Evolutionary conservation across 495 filamentous ascomycete genomes (phyloP).

Genomic region (Lasiosphaeriaceae sp.): DNA sequence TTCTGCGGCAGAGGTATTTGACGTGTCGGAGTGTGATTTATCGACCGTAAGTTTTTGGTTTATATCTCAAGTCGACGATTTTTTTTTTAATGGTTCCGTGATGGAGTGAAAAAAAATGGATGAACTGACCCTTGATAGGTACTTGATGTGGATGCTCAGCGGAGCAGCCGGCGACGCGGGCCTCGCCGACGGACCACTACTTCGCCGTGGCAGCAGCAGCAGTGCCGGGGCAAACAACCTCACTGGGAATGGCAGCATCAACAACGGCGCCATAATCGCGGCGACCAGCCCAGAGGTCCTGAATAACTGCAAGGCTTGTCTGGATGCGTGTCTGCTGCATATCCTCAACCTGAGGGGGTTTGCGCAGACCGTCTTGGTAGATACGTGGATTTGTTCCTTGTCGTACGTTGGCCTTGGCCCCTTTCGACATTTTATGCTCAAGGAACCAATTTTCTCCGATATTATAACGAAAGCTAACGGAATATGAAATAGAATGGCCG

Average conservation of each 20-base stretch:
- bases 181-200: neutral
- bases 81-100: no score
- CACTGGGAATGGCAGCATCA: neutral
- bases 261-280: neutral
- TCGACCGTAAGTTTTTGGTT: slow-evolving; percentile 33
- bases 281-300: slow-evolving; percentile 19
- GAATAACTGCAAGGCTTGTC: slow-evolving; percentile 33
- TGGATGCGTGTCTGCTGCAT: slow-evolving; percentile 41
- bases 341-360: slow-evolving; percentile 37
- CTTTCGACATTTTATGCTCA: no score
- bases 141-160: slow-evolving; percentile 42
- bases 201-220: neutral
- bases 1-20: slow-evolving; percentile 44
- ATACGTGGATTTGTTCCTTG: slow-evolving; percentile 48
- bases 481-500: slow-evolving; percentile 23
- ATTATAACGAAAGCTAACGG: no score
- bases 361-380: slow-evolving; percentile 41
- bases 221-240: neutral
- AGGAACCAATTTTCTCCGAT: no score
- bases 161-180: slow-evolving; percentile 4
- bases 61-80: no score
- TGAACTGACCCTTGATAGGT: no score
- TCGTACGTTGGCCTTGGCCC: slow-evolving; percentile 30
- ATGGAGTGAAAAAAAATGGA: no score
- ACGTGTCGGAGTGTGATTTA: slow-evolving; percentile 47